A percentile compares a stretch with the other conserved stretches of the same genome.
Conservation (phyloP, 176 grass and related monocot genomes). For the Raddia distichophylla region DNA sequence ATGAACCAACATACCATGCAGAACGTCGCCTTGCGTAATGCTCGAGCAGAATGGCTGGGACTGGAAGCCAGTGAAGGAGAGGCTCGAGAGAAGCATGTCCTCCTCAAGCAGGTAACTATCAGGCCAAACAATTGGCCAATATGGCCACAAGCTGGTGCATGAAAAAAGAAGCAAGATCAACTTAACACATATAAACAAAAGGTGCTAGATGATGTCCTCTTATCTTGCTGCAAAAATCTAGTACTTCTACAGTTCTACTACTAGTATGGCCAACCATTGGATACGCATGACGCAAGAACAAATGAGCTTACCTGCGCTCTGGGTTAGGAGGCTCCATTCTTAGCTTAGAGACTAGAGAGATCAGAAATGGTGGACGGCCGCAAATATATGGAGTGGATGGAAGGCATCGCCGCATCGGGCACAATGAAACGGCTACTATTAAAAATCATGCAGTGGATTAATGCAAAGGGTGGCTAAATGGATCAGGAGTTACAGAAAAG, state of each 20-base stretch:
- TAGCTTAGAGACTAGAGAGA: neutral
- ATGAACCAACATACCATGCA: conserved; percentile 20
- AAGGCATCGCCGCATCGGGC: conserved; percentile 38
- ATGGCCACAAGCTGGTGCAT: conserved; percentile 47
- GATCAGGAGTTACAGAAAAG: conserved; percentile 47
- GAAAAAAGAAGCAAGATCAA: conserved; percentile 8
- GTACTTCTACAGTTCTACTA: neutral
- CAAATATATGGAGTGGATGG: conserved; percentile 32
- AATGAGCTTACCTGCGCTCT: conserved; percentile 25
- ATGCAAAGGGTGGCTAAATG: conserved; percentile 50
- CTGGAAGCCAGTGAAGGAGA: conserved; percentile 35
- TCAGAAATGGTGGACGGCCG: neutral
- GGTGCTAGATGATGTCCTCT: neutral
- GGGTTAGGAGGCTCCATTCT: conserved; percentile 38
- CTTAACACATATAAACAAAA: conserved; percentile 2
- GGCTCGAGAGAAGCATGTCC: conserved; percentile 32
- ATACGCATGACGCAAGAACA: neutral
- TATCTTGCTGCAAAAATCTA: neutral
- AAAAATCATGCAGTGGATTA: conserved; percentile 36
- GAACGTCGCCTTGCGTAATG: neutral
- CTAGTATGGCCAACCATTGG: neutral
- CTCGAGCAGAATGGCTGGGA: conserved; percentile 19
- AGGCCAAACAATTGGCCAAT: conserved; percentile 28
- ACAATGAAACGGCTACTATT: conserved; percentile 45
- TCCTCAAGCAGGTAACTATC: conserved; percentile 52